Base-by-base conservation (phyloP, 1,284 basidiomycete genomes). In the Inonotus hispidus region DNA sequence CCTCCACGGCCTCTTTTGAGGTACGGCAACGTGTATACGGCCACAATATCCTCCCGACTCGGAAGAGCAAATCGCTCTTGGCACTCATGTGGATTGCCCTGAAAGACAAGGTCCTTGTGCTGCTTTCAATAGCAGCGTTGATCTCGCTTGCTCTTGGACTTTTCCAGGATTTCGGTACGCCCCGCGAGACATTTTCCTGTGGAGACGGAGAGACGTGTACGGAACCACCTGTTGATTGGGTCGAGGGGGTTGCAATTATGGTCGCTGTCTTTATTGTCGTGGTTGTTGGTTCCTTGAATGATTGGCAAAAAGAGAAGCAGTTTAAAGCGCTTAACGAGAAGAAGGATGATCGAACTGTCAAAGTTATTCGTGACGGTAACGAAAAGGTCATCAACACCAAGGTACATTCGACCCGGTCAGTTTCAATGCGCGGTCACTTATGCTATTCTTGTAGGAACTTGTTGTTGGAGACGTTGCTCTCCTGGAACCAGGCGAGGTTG, bases 261-360 rank as follows among this genome's bases (percentile, higher is more conserved):
- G 83, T 95, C 59, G 97, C 97, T 5, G 86, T 93, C 57, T 65
- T 83, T 55, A 92, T 94, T 64, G 93, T 97, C 65, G 88, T 96
- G 64, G 73, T 93, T 46, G 92, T 95, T 56, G 93, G 93, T 41
- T 92, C 92, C 25, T 64, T 95, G 41, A 95, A 94, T 70, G 94
- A 95, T 71, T 99, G 92, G 87, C 95, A 98, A 74, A 98, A 99
- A 76, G 96, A 99, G 72, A 86, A 87, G 6, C 96, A 99, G 75
- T 98, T 99, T 78, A 88, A 91, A 69, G 80, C 80, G 41, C 82
- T 99, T 58, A 98, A 98, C 71, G 92, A 92, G 66, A 92, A 97
- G 76, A 97, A 97, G 75, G 97, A 98, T 62, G 93, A 97, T 68
- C 91, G 96, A 53, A 85, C 84, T 10, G 88, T 98, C 69, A 98